Conservation (phyloP, 169 alveolate genomes). For the Cryptosporidium parvum region DNA sequence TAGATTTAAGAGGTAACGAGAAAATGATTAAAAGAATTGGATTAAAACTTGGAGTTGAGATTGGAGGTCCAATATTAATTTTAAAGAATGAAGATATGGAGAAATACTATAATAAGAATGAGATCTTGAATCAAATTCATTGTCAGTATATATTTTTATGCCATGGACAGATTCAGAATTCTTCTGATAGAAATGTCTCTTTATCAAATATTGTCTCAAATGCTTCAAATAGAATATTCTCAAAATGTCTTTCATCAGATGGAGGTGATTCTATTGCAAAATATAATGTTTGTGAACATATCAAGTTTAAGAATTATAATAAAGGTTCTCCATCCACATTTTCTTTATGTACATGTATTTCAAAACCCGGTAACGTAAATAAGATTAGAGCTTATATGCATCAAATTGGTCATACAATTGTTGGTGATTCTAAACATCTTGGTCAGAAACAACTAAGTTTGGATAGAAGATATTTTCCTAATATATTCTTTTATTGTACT, state of each 20-base stretch:
- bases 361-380: slow-evolving; percentile 31
- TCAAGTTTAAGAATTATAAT: slow-evolving; percentile 29
- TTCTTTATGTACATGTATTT: slow-evolving; percentile 31
- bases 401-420: slow-evolving; percentile 56
- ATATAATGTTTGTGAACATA: slow-evolving; percentile 23
- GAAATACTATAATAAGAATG: not conserved
- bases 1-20: not conserved
- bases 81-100: not conserved
- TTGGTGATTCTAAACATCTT: slow-evolving; percentile 38
- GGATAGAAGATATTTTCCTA: slow-evolving; percentile 49
- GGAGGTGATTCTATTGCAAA: slow-evolving; percentile 33
- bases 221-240: slow-evolving; percentile 32
- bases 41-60: slow-evolving; percentile 41
- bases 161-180: slow-evolving; percentile 40
- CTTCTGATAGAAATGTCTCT: slow-evolving; percentile 38
- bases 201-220: slow-evolving; percentile 15
- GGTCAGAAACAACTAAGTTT: slow-evolving; percentile 35
- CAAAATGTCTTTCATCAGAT: slow-evolving; percentile 44
- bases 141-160: slow-evolving; percentile 39
- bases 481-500: slow-evolving; percentile 40
- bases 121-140: not conserved
- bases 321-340: slow-evolving; percentile 41
- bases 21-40: not conserved
- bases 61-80: slow-evolving; percentile 40
- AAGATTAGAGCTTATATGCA: slow-evolving; percentile 47